Evolutionary conservation across 2,329 filamentous ascomycete species (phyloP), one percentile per base, ranked within the genome.

Genomic region (Penicillium hesseltinei): DNA sequence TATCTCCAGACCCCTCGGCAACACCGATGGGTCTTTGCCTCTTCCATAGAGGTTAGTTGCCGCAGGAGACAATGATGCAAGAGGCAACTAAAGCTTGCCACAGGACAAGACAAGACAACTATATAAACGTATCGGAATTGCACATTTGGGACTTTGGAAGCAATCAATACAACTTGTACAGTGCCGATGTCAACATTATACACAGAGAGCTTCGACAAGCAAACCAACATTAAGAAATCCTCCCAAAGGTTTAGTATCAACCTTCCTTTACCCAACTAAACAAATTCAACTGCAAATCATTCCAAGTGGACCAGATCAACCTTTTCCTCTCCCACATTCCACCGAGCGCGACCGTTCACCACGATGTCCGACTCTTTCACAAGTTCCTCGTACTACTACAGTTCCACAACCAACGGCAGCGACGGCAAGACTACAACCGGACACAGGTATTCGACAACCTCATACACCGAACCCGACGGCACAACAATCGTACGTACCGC

Each of bases 381-480:
- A 61, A 71, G 66, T 45, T 69, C 68, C n/a, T 69, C 70, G 31
- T 73, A 68, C 59, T 72, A 64, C 61, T 73, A 68, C 60, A 72
- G 63, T 59, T 69, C 71, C 17, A 65, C 69, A 5, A 69, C 60
- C 31, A 71, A 65, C 57, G 62, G 58, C 49, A 59, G 48, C 42
- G 61, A 70, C 51, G 69, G 67, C 38, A 64, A 50, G 15, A 58
- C 59, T 42, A 64, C 65, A n/a, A 66, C 68, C 27, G 73, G 71
- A 51, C 71, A 71, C 52, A 70, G 71, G 4, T 73, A 71, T 59
- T 61, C 65, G 11, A 73, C 70, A 6, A 60, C 62, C 35, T 71
- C 71, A 4, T 65, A 70, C 38, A 75, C 71, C 23, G 65, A 72
- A 19, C 63, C 64, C 0, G 63, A 72, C 45, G 73, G 73, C 21